Percentiles rank a stretch among this genome's conserved stretches.
phyloP scores from a whole-genome alignment of 345 rosid species.

The Lumnitzera littorea region DNA sequence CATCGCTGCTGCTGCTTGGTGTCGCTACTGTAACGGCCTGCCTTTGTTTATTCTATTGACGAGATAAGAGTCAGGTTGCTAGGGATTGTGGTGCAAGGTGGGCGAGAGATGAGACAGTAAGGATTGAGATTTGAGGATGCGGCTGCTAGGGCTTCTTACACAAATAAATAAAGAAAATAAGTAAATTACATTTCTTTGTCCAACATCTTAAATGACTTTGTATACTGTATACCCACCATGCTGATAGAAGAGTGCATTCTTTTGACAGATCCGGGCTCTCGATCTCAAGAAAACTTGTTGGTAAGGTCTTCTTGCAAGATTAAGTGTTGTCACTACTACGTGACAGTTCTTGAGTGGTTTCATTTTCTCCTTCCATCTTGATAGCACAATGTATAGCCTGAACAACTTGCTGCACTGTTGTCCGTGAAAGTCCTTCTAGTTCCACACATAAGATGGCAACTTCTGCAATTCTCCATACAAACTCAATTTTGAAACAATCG shows the following conservation, averaged over 20 bases:
- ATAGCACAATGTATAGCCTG: slow-evolving; percentile 77
- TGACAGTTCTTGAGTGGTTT: slow-evolving; percentile 24
- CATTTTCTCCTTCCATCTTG: slow-evolving; percentile 60
- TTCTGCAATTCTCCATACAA: slow-evolving; percentile 89
- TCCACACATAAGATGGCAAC: slow-evolving; percentile 83
- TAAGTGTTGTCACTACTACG: slow-evolving; percentile 47
- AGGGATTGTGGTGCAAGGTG: too few species aligned
- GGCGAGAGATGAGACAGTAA: too few species aligned
- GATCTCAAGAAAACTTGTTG: slow-evolving; percentile 83
- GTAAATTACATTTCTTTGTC: too few species aligned
- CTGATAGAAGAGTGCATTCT: slow-evolving; percentile 59
- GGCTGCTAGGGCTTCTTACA: too few species aligned
- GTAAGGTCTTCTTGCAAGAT: slow-evolving; percentile 72
- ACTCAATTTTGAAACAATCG: slow-evolving; percentile 63
- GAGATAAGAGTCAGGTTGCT: too few species aligned
- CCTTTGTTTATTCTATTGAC: too few species aligned
- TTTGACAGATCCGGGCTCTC: slow-evolving; percentile 80
- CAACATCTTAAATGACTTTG: too few species aligned
- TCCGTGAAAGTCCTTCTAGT: slow-evolving; percentile 52
- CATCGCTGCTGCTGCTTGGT: too few species aligned
- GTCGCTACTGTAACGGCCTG: too few species aligned
- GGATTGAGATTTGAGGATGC: too few species aligned
- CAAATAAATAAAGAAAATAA: too few species aligned
- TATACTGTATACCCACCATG: slow-evolving; percentile 31
- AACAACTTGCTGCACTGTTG: slow-evolving; percentile 83